A percentile compares a stretch with the other conserved stretches of the same genome.
These are phyloP conservation scores for Trichoderma breve DNA, from an alignment of 2,329 filamentous ascomycete genomes.

Conservation along the genomic window DNA sequence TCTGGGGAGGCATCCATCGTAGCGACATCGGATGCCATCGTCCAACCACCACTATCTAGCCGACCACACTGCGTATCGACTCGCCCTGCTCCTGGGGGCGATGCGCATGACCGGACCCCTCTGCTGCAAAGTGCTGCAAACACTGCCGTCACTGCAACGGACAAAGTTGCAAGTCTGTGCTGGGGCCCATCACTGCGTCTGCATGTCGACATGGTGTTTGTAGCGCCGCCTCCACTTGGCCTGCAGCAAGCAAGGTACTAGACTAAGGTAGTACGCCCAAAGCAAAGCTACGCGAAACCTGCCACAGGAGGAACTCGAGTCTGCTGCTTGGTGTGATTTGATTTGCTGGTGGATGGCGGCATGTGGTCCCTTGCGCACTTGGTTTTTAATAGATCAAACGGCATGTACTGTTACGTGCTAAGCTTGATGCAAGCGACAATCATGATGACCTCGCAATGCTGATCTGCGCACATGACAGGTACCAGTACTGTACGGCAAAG, in stretches of 20 bases:
- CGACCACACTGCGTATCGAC: neutral
- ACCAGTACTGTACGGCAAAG: slow-evolving; percentile 1
- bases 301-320: neutral
- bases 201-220: neutral
- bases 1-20: neutral
- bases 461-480: slow-evolving; percentile 12
- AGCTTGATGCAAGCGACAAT: neutral
- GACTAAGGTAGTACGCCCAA: neutral
- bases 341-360: slow-evolving; percentile 2
- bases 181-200: neutral
- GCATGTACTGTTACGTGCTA: neutral
- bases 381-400: neutral
- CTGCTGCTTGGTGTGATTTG: neutral
- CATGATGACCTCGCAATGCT: neutral
- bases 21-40: slow-evolving; percentile 15
- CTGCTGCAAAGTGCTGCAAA: neutral
- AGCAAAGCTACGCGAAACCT: neutral
- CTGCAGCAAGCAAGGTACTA: slow-evolving; percentile 18
- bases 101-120: slow-evolving; percentile 10
- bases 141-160: neutral
- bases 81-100: slow-evolving; percentile 14
- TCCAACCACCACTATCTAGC: slow-evolving; percentile 10
- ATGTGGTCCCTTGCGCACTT: slow-evolving; percentile 4
- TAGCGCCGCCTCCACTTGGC: slow-evolving; percentile 13
- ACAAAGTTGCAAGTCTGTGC: neutral